Conservation (phyloP, 192 early-diverging fungal species). For the Coemansia pectinata region DNA sequence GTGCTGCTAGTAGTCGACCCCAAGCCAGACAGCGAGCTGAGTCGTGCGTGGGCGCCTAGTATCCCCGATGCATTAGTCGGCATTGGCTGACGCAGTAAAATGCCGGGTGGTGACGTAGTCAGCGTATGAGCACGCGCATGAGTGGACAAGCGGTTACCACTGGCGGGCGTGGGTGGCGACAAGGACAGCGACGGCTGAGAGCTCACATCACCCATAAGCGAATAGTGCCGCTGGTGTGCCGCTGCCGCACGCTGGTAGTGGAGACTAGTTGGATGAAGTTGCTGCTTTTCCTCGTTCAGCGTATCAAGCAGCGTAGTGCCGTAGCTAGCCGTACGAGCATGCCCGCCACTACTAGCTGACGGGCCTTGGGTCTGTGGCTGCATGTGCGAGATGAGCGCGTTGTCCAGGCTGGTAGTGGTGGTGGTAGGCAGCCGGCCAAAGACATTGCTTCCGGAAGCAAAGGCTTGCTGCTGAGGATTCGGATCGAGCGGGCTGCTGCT, state of each 20-base stretch:
- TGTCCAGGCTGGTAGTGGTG: slow-evolving; percentile 3
- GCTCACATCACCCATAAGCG: slow-evolving; percentile 12
- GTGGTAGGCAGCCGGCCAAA: slow-evolving; percentile 13
- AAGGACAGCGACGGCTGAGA: background rate
- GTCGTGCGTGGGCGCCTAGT: slow-evolving; percentile 42
- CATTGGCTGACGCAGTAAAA: slow-evolving; percentile 7
- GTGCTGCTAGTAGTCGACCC: background rate
- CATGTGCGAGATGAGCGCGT: slow-evolving; percentile 8
- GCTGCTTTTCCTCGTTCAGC: slow-evolving; percentile 45
- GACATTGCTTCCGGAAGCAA: background rate
- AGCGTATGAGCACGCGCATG: slow-evolving; percentile 35
- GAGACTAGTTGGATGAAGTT: background rate
- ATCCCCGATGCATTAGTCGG: slow-evolving; percentile 40
- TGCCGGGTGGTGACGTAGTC: slow-evolving; percentile 25
- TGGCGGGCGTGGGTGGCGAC: slow-evolving; percentile 15
- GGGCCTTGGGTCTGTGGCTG: background rate
- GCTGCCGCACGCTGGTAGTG: slow-evolving; percentile 4
- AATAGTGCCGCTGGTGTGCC: slow-evolving; percentile 28
- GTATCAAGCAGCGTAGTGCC: slow-evolving; percentile 55
- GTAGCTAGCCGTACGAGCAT: slow-evolving; percentile 52
- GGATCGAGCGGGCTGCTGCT: background rate
- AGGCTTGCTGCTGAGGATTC: background rate
- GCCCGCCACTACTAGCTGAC: slow-evolving; percentile 18
- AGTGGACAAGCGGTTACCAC: slow-evolving; percentile 5
- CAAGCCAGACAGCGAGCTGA: slow-evolving; percentile 35